A percentile compares a stretch with the other conserved stretches of the same genome.
phyloP scores from a whole-genome alignment of 2,329 filamentous ascomycete genomes.

The Sarocladiaceae sp. region DNA sequence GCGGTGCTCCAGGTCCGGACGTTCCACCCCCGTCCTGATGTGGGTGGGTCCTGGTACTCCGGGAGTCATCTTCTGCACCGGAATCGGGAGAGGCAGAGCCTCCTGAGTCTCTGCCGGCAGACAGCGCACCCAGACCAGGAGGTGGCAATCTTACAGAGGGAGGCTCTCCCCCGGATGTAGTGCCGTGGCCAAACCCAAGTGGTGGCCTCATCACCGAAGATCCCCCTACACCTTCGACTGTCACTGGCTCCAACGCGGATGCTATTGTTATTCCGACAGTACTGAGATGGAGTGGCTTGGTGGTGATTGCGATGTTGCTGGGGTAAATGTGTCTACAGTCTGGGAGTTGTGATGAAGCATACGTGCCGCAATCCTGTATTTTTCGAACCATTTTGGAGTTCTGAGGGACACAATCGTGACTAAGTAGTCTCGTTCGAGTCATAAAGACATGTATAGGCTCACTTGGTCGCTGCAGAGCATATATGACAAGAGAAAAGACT shows the following conservation, averaged over 20 bases:
- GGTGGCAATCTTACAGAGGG: background rate
- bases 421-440: too few relatives aligned
- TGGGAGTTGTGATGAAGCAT: background rate
- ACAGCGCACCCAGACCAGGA: background rate
- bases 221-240: constrained; percentile 21
- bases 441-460: too few relatives aligned
- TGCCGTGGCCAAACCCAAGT: constrained; percentile 19
- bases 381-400: too few relatives aligned
- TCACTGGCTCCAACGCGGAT: constrained; percentile 23
- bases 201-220: constrained; percentile 14
- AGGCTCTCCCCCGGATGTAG: constrained; percentile 17
- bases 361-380: background rate
- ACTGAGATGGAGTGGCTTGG: background rate
- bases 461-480: too few relatives aligned
- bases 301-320: background rate
- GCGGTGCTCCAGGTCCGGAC: too few relatives aligned
- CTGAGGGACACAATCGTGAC: too few relatives aligned
- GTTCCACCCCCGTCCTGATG: too few relatives aligned
- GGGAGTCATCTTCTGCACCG: too few relatives aligned
- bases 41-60: too few relatives aligned
- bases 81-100: too few relatives aligned
- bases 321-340: background rate
- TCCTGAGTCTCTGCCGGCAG: background rate
- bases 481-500: too few relatives aligned
- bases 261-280: constrained; percentile 15